Percentiles rank a stretch among this genome's conserved stretches.
Evolutionary conservation across 148 eudicot species (phyloP).

Genomic region (Rheum nobile): DNA sequence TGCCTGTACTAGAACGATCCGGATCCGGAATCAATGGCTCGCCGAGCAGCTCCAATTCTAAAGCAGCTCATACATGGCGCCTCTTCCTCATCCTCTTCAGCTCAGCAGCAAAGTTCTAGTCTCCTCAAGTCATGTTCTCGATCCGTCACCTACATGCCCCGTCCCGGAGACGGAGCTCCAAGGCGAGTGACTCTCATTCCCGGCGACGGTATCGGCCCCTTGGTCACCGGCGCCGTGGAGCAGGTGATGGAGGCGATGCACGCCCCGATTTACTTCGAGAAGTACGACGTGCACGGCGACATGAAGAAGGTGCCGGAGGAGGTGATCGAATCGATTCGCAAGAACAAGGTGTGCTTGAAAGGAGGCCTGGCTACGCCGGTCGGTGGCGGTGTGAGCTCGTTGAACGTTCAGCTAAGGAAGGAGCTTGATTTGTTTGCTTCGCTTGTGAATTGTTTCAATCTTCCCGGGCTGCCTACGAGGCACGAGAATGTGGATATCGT

Average conservation of each 20-base stretch:
- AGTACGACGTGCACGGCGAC: conserved; percentile 25
- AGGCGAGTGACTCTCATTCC: conserved; percentile 27
- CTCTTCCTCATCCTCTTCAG: not conserved
- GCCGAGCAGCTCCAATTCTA: conserved; percentile 15
- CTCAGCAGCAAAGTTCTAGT: not conserved
- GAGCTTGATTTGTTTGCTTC: conserved; percentile 31
- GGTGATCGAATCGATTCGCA: conserved; percentile 25
- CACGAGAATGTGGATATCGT: conserved; percentile 35
- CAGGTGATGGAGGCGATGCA: conserved; percentile 41
- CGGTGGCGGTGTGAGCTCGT: conserved; percentile 32
- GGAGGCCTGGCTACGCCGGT: conserved; percentile 28
- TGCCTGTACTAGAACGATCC: not conserved
- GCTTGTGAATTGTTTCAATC: conserved; percentile 27
- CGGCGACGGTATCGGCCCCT: conserved; percentile 36
- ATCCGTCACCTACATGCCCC: conserved; percentile 33
- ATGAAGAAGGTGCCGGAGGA: conserved; percentile 23
- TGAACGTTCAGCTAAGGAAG: conserved; percentile 28
- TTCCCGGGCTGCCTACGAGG: conserved; percentile 27
- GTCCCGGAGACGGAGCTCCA: conserved; percentile 33
- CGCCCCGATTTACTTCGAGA: conserved; percentile 30
- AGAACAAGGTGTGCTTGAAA: conserved; percentile 31
- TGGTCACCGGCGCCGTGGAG: conserved; percentile 30
- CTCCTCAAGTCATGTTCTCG: conserved; percentile 12
- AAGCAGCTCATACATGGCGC: conserved; percentile 14
- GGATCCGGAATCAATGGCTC: conserved; percentile 15